Base-by-base conservation (phyloP, 176 grass and related monocot genomes). In the Carex scoparia region DNA sequence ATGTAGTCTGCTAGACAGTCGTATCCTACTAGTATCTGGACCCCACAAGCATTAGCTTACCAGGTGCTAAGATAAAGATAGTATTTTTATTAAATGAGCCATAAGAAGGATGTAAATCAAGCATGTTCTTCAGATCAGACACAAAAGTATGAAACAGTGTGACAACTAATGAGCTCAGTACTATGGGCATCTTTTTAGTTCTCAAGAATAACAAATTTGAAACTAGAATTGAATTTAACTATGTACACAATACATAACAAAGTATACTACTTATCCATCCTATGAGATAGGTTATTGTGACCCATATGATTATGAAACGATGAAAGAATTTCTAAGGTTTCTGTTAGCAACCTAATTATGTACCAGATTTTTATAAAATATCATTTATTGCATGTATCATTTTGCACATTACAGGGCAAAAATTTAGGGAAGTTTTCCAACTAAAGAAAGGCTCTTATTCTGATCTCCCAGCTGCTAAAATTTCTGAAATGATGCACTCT, bases 401-500 rank as follows among this genome's bases (percentile, higher is more conserved):
- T 80, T 83, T 67, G 80, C 18, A 83, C 16, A 23, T 85, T 91
- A 79, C 87, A 89, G 91, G 97, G 68, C 87, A 91, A 79, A 99
- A 94, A 81, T 86, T 83, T 64, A 81, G 86, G 5, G 93, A 96
- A 65, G 88, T 87, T 84, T 95, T 94, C 62, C 93, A 94, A 62
- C 73, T 87, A 89, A 94, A 91, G 79, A 84, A 71, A 65, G 93
- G 93, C 61, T 82, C 87, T 82, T 94, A 94, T 84, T 86, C 90
- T 84, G 93, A 99, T 88, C 84, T 96, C 84, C 64, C 90, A 65
- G 86, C 91, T 65, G 88, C 88, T 88, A 92, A 92, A 62, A 91
- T 99, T 87, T 95, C 91, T 61, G 97, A 94, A 82, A 99, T 99
- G 90, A 91, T 94, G 82, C 87, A 96, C 82, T 88, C 93, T 74